Conservation (phyloP, 2,329 filamentous ascomycete species). For the Colletotrichum nymphaeae region DNA sequence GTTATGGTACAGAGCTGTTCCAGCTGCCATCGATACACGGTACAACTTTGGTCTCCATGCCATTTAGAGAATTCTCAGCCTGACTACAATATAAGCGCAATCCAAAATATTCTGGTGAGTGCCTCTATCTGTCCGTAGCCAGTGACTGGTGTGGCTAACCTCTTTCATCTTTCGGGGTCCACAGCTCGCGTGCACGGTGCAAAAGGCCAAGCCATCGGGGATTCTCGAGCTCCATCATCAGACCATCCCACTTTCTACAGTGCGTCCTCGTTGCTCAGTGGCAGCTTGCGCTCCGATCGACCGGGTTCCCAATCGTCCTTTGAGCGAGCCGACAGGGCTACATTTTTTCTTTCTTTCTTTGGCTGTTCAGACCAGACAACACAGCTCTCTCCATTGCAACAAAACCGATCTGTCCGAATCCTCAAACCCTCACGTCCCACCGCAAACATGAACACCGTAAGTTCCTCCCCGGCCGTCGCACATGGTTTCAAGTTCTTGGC, state of each 20-base stretch:
- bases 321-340: conserved; percentile 9
- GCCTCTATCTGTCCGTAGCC: no score
- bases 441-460: conserved; percentile 66
- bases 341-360: conserved; percentile 13
- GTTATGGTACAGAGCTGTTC: no score
- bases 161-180: conserved; percentile 7
- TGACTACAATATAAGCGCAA: no score
- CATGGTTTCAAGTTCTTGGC: conserved; percentile 33
- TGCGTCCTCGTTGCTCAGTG: conserved; percentile 16
- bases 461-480: conserved; percentile 40
- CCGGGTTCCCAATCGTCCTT: conserved; percentile 24
- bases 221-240: conserved; percentile 31
- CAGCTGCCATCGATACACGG: no score
- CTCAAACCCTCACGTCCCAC: conserved; percentile 23
- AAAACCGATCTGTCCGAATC: not conserved
- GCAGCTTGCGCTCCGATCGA: conserved; percentile 19
- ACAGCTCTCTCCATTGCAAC: not conserved
- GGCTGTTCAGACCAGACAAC: not conserved
- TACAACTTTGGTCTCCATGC: no score
- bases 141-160: not conserved
- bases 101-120: no score
- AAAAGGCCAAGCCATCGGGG: conserved; percentile 17
- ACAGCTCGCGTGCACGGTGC: conserved; percentile 26
- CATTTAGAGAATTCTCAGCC: no score
- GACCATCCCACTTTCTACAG: conserved; percentile 36